Conservation (phyloP, 2,329 filamentous ascomycete genomes). For the Shiraia sp. region DNA sequence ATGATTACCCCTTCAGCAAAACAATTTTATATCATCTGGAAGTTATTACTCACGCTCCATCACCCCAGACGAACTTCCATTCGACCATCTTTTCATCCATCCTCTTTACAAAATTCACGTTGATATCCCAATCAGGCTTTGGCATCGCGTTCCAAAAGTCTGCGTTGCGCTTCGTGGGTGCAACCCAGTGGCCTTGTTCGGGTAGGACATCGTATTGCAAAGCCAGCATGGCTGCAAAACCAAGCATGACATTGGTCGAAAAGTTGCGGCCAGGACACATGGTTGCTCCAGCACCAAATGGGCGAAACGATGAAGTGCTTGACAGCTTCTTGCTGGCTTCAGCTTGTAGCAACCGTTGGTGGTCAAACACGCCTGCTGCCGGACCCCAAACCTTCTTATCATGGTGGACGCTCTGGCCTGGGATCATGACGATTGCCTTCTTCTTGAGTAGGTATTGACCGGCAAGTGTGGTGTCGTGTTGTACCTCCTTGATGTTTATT, state of each 20-base stretch:
- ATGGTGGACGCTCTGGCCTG: conserved; percentile 36
- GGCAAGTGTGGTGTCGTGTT: conserved; percentile 40
- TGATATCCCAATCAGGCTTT: conserved; percentile 31
- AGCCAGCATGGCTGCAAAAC: conserved; percentile 38
- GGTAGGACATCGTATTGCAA: conserved; percentile 39
- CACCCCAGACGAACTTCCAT: conserved; percentile 29
- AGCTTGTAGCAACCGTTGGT: conserved; percentile 33
- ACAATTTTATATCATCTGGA: background rate
- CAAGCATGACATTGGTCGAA: conserved; percentile 40
- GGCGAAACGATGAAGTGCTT: conserved; percentile 35
- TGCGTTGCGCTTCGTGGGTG: conserved; percentile 26
- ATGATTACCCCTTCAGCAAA: no score
- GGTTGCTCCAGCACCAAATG: conserved; percentile 40
- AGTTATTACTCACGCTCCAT: background rate
- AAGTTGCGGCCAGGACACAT: conserved; percentile 47
- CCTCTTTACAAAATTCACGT: conserved; percentile 16
- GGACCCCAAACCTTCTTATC: conserved; percentile 39
- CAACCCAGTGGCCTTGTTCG: conserved; percentile 18
- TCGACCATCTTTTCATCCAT: conserved; percentile 3
- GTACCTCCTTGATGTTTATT: conserved; percentile 43
- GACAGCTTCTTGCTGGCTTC: conserved; percentile 14
- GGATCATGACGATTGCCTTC: conserved; percentile 42
- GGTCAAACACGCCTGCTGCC: conserved; percentile 36
- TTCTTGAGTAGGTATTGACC: conserved; percentile 44
- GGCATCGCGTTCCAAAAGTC: conserved; percentile 41